Percentiles rank a stretch among this genome's conserved stretches.
Evolutionary conservation across 2,329 filamentous ascomycete species (phyloP).

Genomic region (Ascochyta fabae): DNA sequence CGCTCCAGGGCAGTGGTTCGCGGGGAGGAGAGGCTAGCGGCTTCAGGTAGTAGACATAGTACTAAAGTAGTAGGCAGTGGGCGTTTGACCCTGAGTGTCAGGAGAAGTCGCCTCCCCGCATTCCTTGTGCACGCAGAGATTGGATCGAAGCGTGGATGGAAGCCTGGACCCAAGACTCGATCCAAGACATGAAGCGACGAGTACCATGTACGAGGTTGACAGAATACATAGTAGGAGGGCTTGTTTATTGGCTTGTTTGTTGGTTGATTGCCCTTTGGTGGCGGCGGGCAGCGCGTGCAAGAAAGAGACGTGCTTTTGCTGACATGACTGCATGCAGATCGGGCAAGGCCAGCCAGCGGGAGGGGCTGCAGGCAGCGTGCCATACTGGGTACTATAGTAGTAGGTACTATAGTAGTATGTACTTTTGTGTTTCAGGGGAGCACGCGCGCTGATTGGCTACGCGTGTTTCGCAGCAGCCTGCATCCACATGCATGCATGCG

Average conservation of each 20-base stretch:
- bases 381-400: no score
- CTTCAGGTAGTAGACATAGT: conserved; percentile 14
- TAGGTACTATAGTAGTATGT: no score
- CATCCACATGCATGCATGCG: not conserved
- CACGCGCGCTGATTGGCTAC: conserved; percentile 21
- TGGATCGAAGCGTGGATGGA: not conserved
- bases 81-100: conserved; percentile 21
- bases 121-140: conserved; percentile 7
- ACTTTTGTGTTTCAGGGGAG: conserved; percentile 11
- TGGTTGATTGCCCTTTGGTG: not conserved
- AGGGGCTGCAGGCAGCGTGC: not conserved
- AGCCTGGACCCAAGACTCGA: no score
- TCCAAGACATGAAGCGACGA: no score
- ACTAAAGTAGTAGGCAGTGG: not conserved
- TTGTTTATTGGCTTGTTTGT: not conserved
- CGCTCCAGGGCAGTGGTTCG: conserved; percentile 18
- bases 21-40: conserved; percentile 31
- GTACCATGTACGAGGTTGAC: no score
- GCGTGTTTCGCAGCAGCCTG: conserved; percentile 7
- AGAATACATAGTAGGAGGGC: no score
- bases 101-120: conserved; percentile 22
- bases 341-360: conserved; percentile 4
- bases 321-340: conserved; percentile 2
- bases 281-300: not conserved
- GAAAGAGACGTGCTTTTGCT: not conserved